Evolutionary conservation across 805 yeast species (phyloP), one percentile per base, ranked within the genome.

Genomic region (Vanderwaltozyma polyspora): DNA sequence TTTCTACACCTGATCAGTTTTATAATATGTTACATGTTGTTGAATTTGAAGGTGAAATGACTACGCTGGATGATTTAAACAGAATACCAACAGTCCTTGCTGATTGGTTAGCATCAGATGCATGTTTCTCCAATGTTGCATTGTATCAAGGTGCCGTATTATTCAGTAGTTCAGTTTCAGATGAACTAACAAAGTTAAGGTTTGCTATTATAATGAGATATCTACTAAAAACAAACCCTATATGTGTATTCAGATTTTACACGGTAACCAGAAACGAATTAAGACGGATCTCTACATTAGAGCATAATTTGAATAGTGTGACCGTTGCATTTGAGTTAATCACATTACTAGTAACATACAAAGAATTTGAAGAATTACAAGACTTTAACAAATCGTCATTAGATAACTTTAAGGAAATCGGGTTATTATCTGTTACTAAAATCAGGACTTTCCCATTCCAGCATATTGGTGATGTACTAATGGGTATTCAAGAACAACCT

Each of bases 1-100:
- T 66, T 7, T 43, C 60, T 16, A 52, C 57, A 17, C 55, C 62
- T 3, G 62, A 62, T 5, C 68, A 68, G 12, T 51, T 70, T 25
- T 37, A 38, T 2, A 41, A 46, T 13, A 32, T 52, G 0, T 39
- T 68, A 15, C 49, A 55, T 19, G 60, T 55, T 3, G 58, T 60
- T 33, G 67, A 62, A 6, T 33, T 64, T 18, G 54, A 54, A 14
- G 55, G 49, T 8, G 65, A 62, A 7, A 41, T 53, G 38, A 38
- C 60, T 3, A 29, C 32, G 1, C 33, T 69, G 18, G 56, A 50
- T 26, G 61, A 57, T 1, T 51, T 54, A 11, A 48, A 51, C 15
- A 52, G 48, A n/a, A 45, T 67, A 8, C 76, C 77, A 8, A 47
- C 49, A 19, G 21, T 37, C 3, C 37, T 66, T 22, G 39, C 58